These are phyloP conservation scores for Amborella trichopoda DNA, from an alignment of 164 flowering plant species.

Conservation along the genomic window DNA sequence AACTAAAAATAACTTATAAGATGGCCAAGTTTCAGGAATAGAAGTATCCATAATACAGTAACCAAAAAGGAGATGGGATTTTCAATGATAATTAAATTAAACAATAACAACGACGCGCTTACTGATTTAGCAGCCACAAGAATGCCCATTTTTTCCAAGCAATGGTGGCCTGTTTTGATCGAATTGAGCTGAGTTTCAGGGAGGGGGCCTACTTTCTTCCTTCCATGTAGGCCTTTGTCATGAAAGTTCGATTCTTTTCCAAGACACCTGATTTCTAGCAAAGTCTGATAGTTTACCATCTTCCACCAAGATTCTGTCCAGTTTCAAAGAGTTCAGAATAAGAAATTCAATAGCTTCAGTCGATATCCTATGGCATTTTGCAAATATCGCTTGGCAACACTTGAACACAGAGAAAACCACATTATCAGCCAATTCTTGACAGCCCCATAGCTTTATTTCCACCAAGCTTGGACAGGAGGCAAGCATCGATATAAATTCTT, in stretches of 20 bases:
- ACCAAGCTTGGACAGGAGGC: constrained; percentile 39
- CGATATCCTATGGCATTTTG: constrained; percentile 33
- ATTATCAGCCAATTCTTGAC: constrained; percentile 24
- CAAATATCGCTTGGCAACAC: constrained; percentile 39
- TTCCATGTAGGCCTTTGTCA: too few species aligned
- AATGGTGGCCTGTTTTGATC: too few species aligned
- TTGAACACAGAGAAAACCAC: constrained; percentile 26
- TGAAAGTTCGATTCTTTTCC: constrained; percentile 29
- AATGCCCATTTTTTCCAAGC: too few species aligned
- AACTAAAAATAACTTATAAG: too few species aligned
- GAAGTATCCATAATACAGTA: too few species aligned
- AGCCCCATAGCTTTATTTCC: constrained; percentile 60
- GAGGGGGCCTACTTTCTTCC: too few species aligned
- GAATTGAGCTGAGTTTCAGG: too few species aligned
- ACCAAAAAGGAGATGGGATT: too few species aligned
- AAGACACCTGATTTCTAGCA: constrained; percentile 26
- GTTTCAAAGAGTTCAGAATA: constrained; percentile 20
- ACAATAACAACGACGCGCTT: too few species aligned
- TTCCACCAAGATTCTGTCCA: constrained; percentile 46
- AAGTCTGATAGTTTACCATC: constrained; percentile 42
- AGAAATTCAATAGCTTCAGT: constrained; percentile 37
- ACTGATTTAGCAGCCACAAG: too few species aligned
- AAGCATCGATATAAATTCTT: constrained; percentile 55
- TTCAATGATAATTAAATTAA: too few species aligned
- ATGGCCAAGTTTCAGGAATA: too few species aligned